Base-by-base conservation (phyloP, 176 grass and related monocot species). In the Oryza nivara region DNA sequence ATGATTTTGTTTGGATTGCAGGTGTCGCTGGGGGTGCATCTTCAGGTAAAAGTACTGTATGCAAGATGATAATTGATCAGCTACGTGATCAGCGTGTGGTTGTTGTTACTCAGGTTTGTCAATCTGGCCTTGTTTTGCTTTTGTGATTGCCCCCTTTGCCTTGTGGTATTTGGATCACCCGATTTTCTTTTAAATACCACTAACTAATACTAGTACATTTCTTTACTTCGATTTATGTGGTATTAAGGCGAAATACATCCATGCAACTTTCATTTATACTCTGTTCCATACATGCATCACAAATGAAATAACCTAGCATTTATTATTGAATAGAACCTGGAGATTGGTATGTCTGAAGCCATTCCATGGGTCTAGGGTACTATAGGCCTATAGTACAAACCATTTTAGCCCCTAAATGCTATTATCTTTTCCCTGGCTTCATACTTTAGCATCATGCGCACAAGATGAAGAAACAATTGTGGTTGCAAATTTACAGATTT, bases 51-150 rank as follows among this genome's bases (percentile, higher is more conserved):
- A 93, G 86, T 22, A 93, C 91, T 15, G 96, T 98, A 11, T 95
- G 92, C 87, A 91, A 90, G 73, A 93, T 98, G 96, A 98, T 98
- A 79, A 98, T 98, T 10, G 89, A 98, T 80, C 96, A 98, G 54
- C 89, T 98, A 32, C 83, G 87, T 3, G 96, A 96, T 78, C 94
- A 96, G 45, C 91, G 94, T n/a, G 91, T 93, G 51, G 94, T 91
- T 23, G 89, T 88, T 80, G 89, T 98, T 77, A 95, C 90, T 51
- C 93, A 98, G 92, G 96, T 98, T 81, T 54, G 56, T 74, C 49
- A 44, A 44, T 70, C 25, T 9, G 14, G 68, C 20, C 19, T 56
- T 52, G 7, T 36, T 80, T 35, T 10, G 10, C 67, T 73, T 73
- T 73, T 82, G 26, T 73, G 1, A 51, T 49, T 9, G 12, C 4